Conservation (phyloP, 176 grass and related monocot species). For the Oryza punctata region DNA sequence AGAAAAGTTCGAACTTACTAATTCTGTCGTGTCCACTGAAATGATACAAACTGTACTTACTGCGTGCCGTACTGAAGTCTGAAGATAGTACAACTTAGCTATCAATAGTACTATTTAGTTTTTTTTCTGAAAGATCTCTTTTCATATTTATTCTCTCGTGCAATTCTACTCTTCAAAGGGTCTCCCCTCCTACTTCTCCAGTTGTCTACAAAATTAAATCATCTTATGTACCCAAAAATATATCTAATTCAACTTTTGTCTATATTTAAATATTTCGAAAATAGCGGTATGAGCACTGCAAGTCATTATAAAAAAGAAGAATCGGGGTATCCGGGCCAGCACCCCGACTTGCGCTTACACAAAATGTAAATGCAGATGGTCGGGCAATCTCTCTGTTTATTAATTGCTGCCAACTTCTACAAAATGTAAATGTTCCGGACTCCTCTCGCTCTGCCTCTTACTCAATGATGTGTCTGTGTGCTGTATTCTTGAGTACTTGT, state of each 20-base stretch:
- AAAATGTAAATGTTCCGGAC: conserved; percentile 56
- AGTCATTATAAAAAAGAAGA: not conserved
- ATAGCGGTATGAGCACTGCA: not conserved
- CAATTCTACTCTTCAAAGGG: not conserved
- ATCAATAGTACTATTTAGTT: not conserved
- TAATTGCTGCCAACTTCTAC: conserved; percentile 33
- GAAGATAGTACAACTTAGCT: not conserved
- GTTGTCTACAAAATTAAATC: not conserved
- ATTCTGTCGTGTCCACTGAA: not conserved
- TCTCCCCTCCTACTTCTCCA: not conserved
- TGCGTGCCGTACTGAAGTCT: not conserved
- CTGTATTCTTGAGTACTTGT: not conserved
- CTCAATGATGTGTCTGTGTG: conserved; percentile 24
- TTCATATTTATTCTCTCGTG: not conserved
- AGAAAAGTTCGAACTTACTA: not conserved
- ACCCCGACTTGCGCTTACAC: not conserved
- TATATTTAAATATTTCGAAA: not conserved
- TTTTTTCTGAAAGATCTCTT: not conserved
- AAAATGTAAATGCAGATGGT: not conserved
- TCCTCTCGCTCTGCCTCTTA: conserved; percentile 41
- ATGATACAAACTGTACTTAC: not conserved
- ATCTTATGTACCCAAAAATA: not conserved
- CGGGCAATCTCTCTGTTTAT: conserved; percentile 25
- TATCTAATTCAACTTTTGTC: conserved; percentile 17
- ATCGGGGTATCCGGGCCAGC: not conserved